Evolutionary conservation across 257 asterid species (phyloP).

Genomic region (Thymus mandschuricus): DNA sequence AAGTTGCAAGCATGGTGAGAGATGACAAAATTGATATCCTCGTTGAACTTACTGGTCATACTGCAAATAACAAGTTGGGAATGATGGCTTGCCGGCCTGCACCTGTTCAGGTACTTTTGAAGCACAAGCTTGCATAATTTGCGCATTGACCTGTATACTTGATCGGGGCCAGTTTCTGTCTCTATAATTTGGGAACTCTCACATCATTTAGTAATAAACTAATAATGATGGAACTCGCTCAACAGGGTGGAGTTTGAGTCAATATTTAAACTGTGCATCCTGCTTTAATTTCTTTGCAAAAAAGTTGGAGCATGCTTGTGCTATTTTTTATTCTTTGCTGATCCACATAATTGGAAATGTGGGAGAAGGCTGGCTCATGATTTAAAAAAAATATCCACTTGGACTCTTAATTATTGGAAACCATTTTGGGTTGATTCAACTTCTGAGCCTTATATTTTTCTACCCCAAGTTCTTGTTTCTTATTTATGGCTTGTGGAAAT

Average conservation of each 20-base stretch:
- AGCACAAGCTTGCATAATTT: not conserved
- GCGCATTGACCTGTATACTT: conserved; percentile 8
- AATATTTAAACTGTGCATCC: not conserved
- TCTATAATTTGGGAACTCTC: conserved; percentile 22
- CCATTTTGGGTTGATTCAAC: conserved; percentile 18
- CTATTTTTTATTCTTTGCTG: conserved; percentile 4
- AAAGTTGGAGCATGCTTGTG: not conserved
- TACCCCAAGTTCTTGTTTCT: conserved; percentile 13
- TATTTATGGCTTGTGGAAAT: conserved; percentile 10
- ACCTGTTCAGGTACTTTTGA: conserved; percentile 83
- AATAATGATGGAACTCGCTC: conserved; percentile 20
- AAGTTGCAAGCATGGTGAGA: conserved; percentile 85
- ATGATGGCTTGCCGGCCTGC: conserved; percentile 99
- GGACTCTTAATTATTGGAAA: conserved; percentile 7
- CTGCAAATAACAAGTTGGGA: conserved; percentile 99
- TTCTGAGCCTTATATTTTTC: not conserved
- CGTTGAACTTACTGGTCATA: conserved; percentile 99
- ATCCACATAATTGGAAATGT: not conserved
- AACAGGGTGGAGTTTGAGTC: conserved; percentile 16
- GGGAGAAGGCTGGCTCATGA: not conserved
- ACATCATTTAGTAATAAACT: conserved; percentile 7
- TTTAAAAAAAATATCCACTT: conserved; percentile 7
- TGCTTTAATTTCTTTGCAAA: not conserved
- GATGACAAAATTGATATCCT: conserved; percentile 94
- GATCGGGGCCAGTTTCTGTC: conserved; percentile 6